phyloP scores from a whole-genome alignment of 1,284 basidiomycete genomes.

The Serendipita sp. region DNA sequence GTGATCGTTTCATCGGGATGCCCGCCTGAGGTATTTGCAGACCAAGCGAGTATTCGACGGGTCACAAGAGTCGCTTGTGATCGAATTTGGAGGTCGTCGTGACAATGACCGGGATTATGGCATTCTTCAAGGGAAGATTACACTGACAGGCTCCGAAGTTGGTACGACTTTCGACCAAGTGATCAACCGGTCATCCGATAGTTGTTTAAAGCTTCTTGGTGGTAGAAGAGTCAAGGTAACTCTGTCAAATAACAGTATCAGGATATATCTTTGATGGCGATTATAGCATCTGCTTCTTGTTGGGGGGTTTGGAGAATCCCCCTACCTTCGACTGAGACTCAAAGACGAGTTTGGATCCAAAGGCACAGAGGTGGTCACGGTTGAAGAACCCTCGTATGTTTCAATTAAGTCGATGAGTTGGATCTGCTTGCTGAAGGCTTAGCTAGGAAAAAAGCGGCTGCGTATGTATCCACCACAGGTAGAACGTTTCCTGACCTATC shows the following conservation, averaged over 20 bases:
- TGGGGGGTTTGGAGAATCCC: slow-evolving; percentile 8
- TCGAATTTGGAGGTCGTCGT: slow-evolving; percentile 2
- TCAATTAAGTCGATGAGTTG: not conserved
- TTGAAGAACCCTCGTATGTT: slow-evolving; percentile 2
- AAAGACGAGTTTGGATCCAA: not conserved
- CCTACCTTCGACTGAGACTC: not conserved
- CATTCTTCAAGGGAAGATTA: not conserved
- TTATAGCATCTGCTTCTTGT: slow-evolving; percentile 1
- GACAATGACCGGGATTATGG: slow-evolving; percentile 4
- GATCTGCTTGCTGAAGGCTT: not conserved
- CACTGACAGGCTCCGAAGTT: not conserved
- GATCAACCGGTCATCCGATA: not conserved
- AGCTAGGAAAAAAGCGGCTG: slow-evolving; percentile 4
- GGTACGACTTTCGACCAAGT: not conserved
- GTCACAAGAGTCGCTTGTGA: not conserved
- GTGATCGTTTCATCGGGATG: not conserved
- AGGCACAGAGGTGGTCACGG: not conserved
- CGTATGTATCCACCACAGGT: not conserved
- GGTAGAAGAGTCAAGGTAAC: not conserved
- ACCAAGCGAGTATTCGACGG: slow-evolving; percentile 5
- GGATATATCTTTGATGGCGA: not conserved
- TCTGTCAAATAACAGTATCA: not conserved
- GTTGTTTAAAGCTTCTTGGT: not conserved
- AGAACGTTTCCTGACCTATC: not conserved
- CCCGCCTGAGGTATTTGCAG: not conserved